Evolutionary conservation across 495 filamentous ascomycete species (phyloP), one percentile per base, ranked within the genome.

Genomic region (Glutinoglossum americanum): DNA sequence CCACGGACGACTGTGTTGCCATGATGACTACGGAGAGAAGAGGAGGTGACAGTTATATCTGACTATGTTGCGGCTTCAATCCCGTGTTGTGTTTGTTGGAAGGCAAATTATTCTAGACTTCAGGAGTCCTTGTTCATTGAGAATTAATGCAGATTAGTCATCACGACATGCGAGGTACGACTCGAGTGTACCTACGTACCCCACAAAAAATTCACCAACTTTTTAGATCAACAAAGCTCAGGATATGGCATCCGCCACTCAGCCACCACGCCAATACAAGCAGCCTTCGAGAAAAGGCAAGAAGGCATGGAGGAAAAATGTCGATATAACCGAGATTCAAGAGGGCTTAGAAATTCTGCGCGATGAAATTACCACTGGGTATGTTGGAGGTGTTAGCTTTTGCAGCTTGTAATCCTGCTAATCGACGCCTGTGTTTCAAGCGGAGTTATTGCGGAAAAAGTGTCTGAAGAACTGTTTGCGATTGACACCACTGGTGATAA

Each of bases 271-370:
- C 47, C 75, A 79, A 62, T 75, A 72, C 61, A 89, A 82, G 62
- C 92, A 97, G 68, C 81, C 89, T 45, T 95, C 89, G 11, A 76
- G 92, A 64, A 98, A 97, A 69, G 90, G 92, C 60, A 98, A 98
- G 72, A 95, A 89, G 70, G 92, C 92, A 21, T 98, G 92, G 92
- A 77, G 92, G 62, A 98, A 97, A 69, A 93, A 98, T 72, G 85
- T 97, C 64, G 88, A 98, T 69, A 76, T 97, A 53, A 80, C 85
- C 15, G 82, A 92, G 57, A 75, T 98, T 26, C 76, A 87, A 62
- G 73, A 82, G 60, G 92, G 93, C 48, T 78, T 98, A 48, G 84
- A 93, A 58, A 71, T 82, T 60, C 72, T 88, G 62, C 84, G 89
- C 60, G 85, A 89, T 47, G 87, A 94, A 72, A 80, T 93, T 61